Evolutionary conservation across 306 rosid genomes (phyloP).

Genomic region (Carpinus fangiana): DNA sequence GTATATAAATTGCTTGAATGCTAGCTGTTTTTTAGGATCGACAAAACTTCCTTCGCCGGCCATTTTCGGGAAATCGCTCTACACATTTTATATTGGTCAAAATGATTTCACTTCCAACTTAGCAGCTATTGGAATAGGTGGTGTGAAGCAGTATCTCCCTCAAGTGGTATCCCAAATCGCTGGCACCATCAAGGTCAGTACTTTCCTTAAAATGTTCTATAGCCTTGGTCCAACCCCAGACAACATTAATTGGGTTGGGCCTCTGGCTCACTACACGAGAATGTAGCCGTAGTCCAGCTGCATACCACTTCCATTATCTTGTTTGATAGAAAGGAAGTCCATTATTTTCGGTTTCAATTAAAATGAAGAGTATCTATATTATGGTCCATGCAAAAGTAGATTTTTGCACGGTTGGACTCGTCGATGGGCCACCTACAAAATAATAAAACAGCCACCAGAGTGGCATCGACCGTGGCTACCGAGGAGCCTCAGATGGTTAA

Average conservation of each 20-base stretch:
- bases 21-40: constrained; percentile 36
- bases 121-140: constrained; percentile 48
- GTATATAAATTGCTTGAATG: background rate
- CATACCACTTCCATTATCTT: background rate
- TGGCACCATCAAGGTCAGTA: constrained; percentile 57
- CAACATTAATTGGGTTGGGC: background rate
- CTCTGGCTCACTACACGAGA: background rate
- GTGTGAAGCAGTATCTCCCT: constrained; percentile 57
- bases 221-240: background rate
- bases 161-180: constrained; percentile 64
- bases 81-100: constrained; percentile 82
- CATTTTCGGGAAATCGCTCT: constrained; percentile 64
- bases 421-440: too few species aligned
- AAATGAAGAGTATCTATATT: too few species aligned
- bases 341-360: background rate
- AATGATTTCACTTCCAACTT: constrained; percentile 85
- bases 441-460: too few species aligned
- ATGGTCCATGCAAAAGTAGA: too few species aligned
- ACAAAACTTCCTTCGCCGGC: constrained; percentile 55
- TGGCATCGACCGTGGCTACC: too few species aligned
- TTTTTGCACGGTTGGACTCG: too few species aligned
- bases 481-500: too few species aligned
- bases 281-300: background rate
- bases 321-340: background rate
- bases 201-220: background rate